Evolutionary conservation across 2,329 filamentous ascomycete species (phyloP).

Genomic region (Ilyonectria mors-panacis): DNA sequence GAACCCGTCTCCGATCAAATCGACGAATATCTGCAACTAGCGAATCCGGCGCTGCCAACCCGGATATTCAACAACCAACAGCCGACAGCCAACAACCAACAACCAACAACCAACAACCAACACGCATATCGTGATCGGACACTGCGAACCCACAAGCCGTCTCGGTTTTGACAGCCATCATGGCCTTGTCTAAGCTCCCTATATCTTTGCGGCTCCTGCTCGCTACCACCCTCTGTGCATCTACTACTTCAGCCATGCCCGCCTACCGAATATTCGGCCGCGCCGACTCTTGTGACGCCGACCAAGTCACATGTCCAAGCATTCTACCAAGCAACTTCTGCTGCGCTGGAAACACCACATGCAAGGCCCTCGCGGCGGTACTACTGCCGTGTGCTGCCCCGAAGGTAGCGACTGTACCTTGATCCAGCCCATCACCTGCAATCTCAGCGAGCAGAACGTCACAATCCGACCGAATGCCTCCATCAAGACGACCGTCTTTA

Average conservation of each 20-base stretch:
- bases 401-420: conserved; percentile 67
- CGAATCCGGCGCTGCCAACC: conserved; percentile 6
- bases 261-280: conserved; percentile 59
- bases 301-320: conserved; percentile 67
- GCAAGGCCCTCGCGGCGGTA: conserved; percentile 73
- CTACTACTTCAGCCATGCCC: conserved; percentile 58
- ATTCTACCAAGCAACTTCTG: conserved; percentile 77
- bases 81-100: conserved; percentile 17
- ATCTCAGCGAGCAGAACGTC: conserved; percentile 73
- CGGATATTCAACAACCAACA: conserved; percentile 15
- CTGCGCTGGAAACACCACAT: conserved; percentile 69
- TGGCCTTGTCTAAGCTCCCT: conserved; percentile 37
- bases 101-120: conserved; percentile 17
- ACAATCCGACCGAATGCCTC: conserved; percentile 68
- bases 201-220: conserved; percentile 54
- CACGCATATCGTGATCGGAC: background rate
- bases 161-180: conserved; percentile 26
- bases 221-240: conserved; percentile 56
- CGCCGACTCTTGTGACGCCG: conserved; percentile 65
- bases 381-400: conserved; percentile 81
- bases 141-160: conserved; percentile 13
- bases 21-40: background rate
- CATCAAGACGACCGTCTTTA: conserved; percentile 77
- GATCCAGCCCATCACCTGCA: conserved; percentile 77
- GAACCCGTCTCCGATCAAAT: background rate